Evolutionary conservation across 495 filamentous ascomycete genomes (phyloP).

Genomic region (Tuber calosporum): DNA sequence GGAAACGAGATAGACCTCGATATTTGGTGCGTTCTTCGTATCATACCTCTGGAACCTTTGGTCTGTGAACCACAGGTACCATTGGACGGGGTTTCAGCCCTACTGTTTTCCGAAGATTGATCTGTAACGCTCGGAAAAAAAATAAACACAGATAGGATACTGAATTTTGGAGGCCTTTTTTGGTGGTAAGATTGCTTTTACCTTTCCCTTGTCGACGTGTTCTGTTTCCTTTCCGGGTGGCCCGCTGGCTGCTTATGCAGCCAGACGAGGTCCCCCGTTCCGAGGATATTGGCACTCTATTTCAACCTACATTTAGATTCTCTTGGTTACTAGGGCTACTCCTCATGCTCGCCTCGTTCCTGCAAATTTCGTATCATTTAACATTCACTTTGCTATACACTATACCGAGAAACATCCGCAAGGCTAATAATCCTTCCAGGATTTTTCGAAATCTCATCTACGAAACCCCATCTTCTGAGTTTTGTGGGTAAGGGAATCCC

Average conservation of each 20-base stretch:
- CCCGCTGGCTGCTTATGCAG: slow-evolving; percentile 26
- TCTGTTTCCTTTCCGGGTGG: slow-evolving; percentile 33
- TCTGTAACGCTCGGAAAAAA: not conserved
- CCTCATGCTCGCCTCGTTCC: slow-evolving; percentile 23
- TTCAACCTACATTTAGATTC: slow-evolving; percentile 26
- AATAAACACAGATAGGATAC: not conserved
- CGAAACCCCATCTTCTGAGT: slow-evolving; percentile 12
- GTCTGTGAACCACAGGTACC: not conserved
- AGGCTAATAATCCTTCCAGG: slow-evolving; percentile 29
- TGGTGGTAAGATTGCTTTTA: slow-evolving; percentile 30
- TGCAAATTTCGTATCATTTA: slow-evolving; percentile 18
- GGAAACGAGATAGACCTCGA: not conserved
- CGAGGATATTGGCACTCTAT: slow-evolving; percentile 28
- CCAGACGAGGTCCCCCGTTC: slow-evolving; percentile 31
- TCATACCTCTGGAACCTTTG: not conserved
- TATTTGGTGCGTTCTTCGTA: not conserved
- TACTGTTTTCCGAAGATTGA: slow-evolving; percentile 15
- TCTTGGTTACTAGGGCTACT: slow-evolving; percentile 27
- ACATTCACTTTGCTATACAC: slow-evolving; percentile 20
- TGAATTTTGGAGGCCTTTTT: not conserved
- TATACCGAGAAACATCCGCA: slow-evolving; percentile 9
- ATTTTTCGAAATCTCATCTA: not conserved
- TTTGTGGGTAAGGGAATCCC: slow-evolving; percentile 28
- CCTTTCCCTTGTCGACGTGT: slow-evolving; percentile 37
- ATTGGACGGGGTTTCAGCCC: slow-evolving; percentile 17